Evolutionary conservation across 208 protist species (phyloP), one percentile per base, ranked within the genome.

Genomic region (Leishmania tropica): DNA sequence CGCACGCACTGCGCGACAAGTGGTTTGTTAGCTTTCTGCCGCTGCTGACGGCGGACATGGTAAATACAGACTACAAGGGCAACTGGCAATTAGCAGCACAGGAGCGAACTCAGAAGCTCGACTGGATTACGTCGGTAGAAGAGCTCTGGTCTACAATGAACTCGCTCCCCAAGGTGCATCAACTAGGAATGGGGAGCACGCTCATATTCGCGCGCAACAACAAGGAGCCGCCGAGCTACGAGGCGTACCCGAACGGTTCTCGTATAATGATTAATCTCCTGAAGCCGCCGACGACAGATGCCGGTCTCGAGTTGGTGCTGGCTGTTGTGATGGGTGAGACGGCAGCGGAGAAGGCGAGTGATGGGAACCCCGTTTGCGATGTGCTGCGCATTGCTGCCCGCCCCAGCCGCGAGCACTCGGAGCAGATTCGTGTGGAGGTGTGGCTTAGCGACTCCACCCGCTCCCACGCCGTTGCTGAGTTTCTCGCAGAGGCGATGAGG

Each of bases 61-160:
- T 97, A 45, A 90, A 87, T 76, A 91, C 85, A 8, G 87, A 96
- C 56, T 96, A 90, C 83, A 94, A 95, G 51, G 92, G 92, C 37
- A 92, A 98, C 86, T 98, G 95, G 93, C 91, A 94, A n/a, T 67
- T 90, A n/a, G 95, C 93, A 2, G 81, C 92, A 45, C 86, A 93
- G 85, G 85, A 92, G 67, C 84, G 89, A 21, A 89, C 90, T 71
- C 91, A 95, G 83, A 88, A 86, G 45, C 87, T 98, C 47, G 95
- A 98, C 87, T 96, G 90, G 84, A 87, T 98, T 56, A 92, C 85
- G 19, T 93, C 90, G 40, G 93, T 98, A 48, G 93, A 98, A 81
- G 95, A 98, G 87, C 81, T 96, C 37, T 98, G 95, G 93, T 98
- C 95, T 13, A 96, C 93, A 15, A 88, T 98, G 40, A 98, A 98